These are phyloP conservation scores for Pseudogymnoascus sp. DNA, from an alignment of 2,329 filamentous ascomycete genomes.

Conservation along the genomic window DNA sequence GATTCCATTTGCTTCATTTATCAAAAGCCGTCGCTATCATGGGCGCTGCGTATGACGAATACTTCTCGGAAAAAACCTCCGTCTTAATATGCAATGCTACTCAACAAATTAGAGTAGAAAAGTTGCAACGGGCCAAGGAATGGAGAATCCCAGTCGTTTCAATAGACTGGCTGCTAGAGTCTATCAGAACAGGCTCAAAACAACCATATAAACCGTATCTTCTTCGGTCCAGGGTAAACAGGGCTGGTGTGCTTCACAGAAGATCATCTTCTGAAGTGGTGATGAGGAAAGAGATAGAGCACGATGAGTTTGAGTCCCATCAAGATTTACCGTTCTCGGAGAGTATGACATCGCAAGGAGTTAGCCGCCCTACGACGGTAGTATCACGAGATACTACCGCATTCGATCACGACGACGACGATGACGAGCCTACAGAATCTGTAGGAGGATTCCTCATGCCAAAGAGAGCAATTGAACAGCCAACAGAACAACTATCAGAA, in stretches of 20 bases:
- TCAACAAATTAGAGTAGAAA: conserved; percentile 55
- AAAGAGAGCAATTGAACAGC: not conserved
- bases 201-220: conserved; percentile 40
- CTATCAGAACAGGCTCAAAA: conserved; percentile 51
- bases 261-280: not conserved
- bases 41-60: conserved; percentile 74
- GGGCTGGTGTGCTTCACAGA: not conserved
- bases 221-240: conserved; percentile 20
- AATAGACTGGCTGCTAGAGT: conserved; percentile 78
- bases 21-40: conserved; percentile 67
- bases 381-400: not conserved
- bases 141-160: conserved; percentile 76
- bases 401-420: conserved; percentile 17
- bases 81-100: conserved; percentile 64
- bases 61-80: conserved; percentile 62
- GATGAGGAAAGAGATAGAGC: not conserved
- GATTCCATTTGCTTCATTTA: conserved; percentile 78
- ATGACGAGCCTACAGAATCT: not conserved
- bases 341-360: not conserved
- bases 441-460: not conserved
- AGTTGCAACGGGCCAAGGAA: conserved; percentile 66
- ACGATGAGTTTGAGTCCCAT: not conserved
- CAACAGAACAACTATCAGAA: not conserved
- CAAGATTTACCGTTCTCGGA: not conserved
- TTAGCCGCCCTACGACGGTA: not conserved